phyloP scores from a whole-genome alignment of 1,284 basidiomycete genomes.

The Ceratobasidium sp. region DNA sequence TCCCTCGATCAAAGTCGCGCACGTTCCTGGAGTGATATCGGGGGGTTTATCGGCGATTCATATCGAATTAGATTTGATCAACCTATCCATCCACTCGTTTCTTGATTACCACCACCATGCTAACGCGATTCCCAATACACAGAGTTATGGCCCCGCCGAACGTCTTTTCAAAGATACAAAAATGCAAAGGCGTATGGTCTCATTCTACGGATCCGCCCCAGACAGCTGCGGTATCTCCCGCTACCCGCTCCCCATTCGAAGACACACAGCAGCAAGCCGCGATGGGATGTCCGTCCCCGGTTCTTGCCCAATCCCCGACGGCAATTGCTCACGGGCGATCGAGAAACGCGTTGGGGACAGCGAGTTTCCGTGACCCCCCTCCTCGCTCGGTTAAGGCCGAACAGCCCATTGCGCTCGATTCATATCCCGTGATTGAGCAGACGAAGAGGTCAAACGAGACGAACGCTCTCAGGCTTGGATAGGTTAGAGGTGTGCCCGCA shows the following conservation, averaged over 20 bases:
- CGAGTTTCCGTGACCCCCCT: constrained; percentile 28
- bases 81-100: not conserved
- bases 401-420: constrained; percentile 68
- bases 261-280: constrained; percentile 80
- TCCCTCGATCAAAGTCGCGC: constrained; percentile 35
- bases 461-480: constrained; percentile 26
- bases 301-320: constrained; percentile 8
- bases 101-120: constrained; percentile 9
- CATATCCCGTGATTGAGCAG: constrained; percentile 71
- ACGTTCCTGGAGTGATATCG: constrained; percentile 37
- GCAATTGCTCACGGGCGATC: constrained; percentile 35
- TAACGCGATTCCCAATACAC: constrained; percentile 30
- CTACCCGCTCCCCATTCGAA: constrained; percentile 76
- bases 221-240: constrained; percentile 73
- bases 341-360: constrained; percentile 22
- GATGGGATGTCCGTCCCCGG: constrained; percentile 70
- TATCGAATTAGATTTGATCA: constrained; percentile 38
- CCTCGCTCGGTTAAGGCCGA: constrained; percentile 64
- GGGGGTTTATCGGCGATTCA: constrained; percentile 23
- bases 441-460: constrained; percentile 39
- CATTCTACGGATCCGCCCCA: constrained; percentile 77
- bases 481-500: constrained; percentile 52
- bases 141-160: constrained; percentile 82
- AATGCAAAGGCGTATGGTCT: constrained; percentile 75
- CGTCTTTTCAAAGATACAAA: constrained; percentile 73